Conservation (phyloP, 1,139 yeast genomes). For the Saccharomycopsis hybrid region DNA sequence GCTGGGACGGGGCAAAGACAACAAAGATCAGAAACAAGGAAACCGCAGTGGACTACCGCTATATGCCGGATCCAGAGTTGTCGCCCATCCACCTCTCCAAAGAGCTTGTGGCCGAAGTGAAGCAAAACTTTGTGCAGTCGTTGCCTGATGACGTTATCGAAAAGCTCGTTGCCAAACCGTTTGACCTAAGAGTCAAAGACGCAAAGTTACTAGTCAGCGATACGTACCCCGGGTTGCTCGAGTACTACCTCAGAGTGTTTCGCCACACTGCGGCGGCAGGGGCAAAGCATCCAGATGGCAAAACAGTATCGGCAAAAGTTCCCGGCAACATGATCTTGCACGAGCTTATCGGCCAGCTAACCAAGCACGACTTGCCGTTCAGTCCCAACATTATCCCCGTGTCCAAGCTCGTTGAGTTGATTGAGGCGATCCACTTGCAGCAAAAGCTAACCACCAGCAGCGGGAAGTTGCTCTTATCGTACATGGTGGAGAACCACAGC, state of each 20-base stretch:
- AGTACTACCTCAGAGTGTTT: constrained; percentile 47
- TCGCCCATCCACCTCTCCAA: constrained; percentile 40
- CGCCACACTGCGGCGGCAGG: constrained; percentile 24
- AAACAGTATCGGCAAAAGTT: constrained; percentile 25
- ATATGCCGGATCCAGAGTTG: constrained; percentile 91
- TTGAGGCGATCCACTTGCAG: constrained; percentile 34
- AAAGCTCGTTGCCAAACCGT: constrained; percentile 45
- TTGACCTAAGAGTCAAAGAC: constrained; percentile 59
- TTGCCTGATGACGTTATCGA: constrained; percentile 57
- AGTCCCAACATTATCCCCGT: constrained; percentile 34
- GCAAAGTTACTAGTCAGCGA: constrained; percentile 44
- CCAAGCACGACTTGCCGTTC: constrained; percentile 42
- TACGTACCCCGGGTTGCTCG: constrained; percentile 35
- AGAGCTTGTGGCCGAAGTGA: constrained; percentile 36
- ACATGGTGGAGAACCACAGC: constrained; percentile 45
- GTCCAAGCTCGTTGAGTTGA: constrained; percentile 37
- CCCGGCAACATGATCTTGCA: constrained; percentile 83
- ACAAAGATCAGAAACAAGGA: constrained; percentile 69
- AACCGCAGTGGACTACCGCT: constrained; percentile 77
- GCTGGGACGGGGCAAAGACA: constrained; percentile 80
- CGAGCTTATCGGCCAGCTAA: constrained; percentile 66
- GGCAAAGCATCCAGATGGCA: constrained; percentile 24
- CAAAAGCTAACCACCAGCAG: constrained; percentile 46
- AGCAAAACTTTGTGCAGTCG: constrained; percentile 39
- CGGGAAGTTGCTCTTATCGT: constrained; percentile 57